phyloP scores from a whole-genome alignment of 129 eudicot species.

The Kitagawia praeruptora region DNA sequence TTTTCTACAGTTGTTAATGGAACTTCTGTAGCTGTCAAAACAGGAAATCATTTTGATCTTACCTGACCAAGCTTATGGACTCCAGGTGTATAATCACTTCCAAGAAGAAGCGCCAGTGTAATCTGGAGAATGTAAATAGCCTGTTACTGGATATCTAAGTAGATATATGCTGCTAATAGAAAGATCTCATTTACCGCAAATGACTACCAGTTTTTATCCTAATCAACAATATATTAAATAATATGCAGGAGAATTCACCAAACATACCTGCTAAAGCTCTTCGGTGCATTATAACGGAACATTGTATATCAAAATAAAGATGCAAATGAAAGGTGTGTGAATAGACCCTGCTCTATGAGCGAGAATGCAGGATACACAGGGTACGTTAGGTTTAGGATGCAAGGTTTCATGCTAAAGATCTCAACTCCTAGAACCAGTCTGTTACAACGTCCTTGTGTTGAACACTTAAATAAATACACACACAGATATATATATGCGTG shows the following conservation, averaged over 20 bases:
- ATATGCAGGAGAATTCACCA: background rate
- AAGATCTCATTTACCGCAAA: background rate
- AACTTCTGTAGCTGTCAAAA: background rate
- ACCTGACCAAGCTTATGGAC: conserved; percentile 79
- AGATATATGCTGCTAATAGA: background rate
- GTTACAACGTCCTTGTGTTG: background rate
- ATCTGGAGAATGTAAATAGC: conserved; percentile 37
- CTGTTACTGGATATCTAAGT: background rate
- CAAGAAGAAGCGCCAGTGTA: conserved; percentile 77
- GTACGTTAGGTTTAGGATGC: background rate
- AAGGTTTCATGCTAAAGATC: background rate
- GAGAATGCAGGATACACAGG: background rate
- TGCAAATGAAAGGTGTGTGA: background rate
- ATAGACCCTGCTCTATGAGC: background rate
- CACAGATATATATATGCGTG: no score
- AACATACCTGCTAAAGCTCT: background rate
- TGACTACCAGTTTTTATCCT: background rate
- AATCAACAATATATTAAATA: background rate
- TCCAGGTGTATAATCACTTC: conserved; percentile 82
- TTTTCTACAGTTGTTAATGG: background rate
- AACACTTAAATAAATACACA: background rate
- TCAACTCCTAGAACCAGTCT: background rate
- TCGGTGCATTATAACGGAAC: background rate
- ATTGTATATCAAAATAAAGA: background rate
- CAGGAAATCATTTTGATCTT: conserved; percentile 16